These are phyloP conservation scores for Glarea lozoyensis DNA, from an alignment of 495 filamentous ascomycete species.

Conservation along the genomic window DNA sequence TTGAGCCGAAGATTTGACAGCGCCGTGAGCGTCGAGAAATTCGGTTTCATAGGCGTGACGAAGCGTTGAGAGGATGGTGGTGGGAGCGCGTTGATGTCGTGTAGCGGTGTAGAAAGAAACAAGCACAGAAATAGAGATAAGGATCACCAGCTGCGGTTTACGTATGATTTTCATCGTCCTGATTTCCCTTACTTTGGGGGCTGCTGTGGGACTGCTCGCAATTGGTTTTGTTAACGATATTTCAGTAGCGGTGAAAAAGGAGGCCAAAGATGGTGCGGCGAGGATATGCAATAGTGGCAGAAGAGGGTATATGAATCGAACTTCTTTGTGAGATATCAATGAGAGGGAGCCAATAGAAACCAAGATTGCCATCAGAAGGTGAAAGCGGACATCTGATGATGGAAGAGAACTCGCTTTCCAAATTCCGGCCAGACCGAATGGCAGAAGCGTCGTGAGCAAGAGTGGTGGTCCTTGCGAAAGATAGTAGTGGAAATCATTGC, in stretches of 20 bases:
- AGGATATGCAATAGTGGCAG: conserved; percentile 79
- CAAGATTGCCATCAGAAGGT: conserved; percentile 52
- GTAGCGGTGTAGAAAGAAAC: conserved; percentile 67
- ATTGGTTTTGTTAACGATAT: conserved; percentile 6
- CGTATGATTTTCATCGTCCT: conserved; percentile 28
- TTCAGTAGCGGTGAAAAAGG: conserved; percentile 46
- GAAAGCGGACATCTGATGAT: conserved; percentile 29
- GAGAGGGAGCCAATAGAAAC: conserved; percentile 58
- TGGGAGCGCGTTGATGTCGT: conserved; percentile 69
- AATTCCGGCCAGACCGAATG: conserved; percentile 61
- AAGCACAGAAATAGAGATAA: conserved; percentile 56
- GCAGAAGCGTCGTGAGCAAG: conserved; percentile 74
- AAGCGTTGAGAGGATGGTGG: conserved; percentile 65
- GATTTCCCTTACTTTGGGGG: background rate
- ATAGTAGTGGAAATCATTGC: conserved; percentile 89
- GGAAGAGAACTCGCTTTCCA: conserved; percentile 35
- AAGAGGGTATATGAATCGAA: conserved; percentile 93
- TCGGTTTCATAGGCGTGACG: conserved; percentile 54
- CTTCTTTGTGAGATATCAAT: conserved; percentile 88
- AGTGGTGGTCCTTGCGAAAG: conserved; percentile 82
- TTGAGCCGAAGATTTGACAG: conserved; percentile 11
- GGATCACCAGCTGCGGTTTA: conserved; percentile 44
- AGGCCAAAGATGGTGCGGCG: conserved; percentile 53
- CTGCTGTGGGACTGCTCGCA: conserved; percentile 14
- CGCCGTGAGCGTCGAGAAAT: conserved; percentile 5